phyloP scores from a whole-genome alignment of 1,284 basidiomycete genomes.

The Puccinia triticina region DNA sequence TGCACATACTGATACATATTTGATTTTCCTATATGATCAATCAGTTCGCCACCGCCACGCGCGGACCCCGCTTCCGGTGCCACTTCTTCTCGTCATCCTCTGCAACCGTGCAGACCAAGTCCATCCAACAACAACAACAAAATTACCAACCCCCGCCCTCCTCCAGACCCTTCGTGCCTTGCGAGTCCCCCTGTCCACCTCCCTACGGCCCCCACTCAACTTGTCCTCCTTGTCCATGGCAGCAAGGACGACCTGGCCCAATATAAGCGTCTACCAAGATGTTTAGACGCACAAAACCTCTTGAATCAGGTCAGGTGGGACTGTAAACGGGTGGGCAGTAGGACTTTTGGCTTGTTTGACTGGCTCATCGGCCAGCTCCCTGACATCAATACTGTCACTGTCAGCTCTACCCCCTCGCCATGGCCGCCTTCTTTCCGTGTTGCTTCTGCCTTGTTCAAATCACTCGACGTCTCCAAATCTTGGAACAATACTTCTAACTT shows the following conservation, averaged over 20 bases:
- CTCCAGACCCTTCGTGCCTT: no score
- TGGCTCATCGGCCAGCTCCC: constrained; percentile 66
- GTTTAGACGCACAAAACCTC: constrained; percentile 57
- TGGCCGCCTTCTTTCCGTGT: neutral
- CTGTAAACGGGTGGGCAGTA: constrained; percentile 15
- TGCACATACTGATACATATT: no score
- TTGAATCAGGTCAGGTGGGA: constrained; percentile 53
- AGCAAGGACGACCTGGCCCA: constrained; percentile 57
- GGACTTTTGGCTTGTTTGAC: constrained; percentile 52
- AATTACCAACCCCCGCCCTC: no score
- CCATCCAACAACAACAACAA: no score
- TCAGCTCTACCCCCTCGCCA: constrained; percentile 61
- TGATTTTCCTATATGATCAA: no score
- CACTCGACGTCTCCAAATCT: constrained; percentile 74
- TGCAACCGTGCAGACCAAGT: no score
- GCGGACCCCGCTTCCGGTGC: no score
- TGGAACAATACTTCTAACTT: constrained; percentile 89
- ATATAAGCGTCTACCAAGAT: constrained; percentile 57
- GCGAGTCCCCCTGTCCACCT: no score
- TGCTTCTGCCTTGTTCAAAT: constrained; percentile 62
- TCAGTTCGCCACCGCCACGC: no score
- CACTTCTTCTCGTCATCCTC: no score
- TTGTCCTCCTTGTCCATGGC: no score
- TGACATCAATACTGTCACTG: constrained; percentile 65
- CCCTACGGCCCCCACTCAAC: no score